Evolutionary conservation across 805 yeast species (phyloP).

Genomic region (Candida caryicola): DNA sequence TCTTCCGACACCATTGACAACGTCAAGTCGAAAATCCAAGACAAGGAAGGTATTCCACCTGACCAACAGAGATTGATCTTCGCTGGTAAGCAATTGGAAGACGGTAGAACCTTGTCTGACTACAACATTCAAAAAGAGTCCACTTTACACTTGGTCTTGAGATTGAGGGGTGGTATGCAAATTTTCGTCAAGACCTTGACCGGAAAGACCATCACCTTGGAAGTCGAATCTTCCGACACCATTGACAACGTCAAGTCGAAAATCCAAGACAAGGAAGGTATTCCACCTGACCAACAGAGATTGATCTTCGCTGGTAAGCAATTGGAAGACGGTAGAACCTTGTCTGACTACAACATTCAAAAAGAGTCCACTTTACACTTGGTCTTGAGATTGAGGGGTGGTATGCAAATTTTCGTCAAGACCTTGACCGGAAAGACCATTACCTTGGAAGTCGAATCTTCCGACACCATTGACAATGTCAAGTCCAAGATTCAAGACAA

Average conservation of each 20-base stretch:
- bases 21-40: conserved; percentile 97
- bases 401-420: conserved; percentile 42
- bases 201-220: conserved; percentile 98
- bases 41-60: conserved; percentile 99
- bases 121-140: conserved; percentile 99
- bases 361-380: conserved; percentile 98
- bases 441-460: conserved; percentile 95
- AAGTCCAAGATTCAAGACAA: conserved; percentile 43
- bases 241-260: conserved; percentile 98
- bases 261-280: conserved; percentile 99
- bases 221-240: conserved; percentile 98
- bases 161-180: conserved; percentile 96
- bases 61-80: conserved; percentile 99
- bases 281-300: conserved; percentile 99
- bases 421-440: conserved; percentile 62
- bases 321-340: conserved; percentile 98
- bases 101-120: conserved; percentile 97
- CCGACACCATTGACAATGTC: conserved; percentile 95
- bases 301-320: conserved; percentile 99
- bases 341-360: conserved; percentile 99
- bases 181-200: conserved; percentile 99
- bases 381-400: conserved; percentile 96
- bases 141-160: conserved; percentile 90
- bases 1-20: conserved; percentile 98
- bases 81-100: conserved; percentile 99